Evolutionary conservation across 2,329 filamentous ascomycete species (phyloP).

Genomic region (Tolypocladium ophioglossoides): DNA sequence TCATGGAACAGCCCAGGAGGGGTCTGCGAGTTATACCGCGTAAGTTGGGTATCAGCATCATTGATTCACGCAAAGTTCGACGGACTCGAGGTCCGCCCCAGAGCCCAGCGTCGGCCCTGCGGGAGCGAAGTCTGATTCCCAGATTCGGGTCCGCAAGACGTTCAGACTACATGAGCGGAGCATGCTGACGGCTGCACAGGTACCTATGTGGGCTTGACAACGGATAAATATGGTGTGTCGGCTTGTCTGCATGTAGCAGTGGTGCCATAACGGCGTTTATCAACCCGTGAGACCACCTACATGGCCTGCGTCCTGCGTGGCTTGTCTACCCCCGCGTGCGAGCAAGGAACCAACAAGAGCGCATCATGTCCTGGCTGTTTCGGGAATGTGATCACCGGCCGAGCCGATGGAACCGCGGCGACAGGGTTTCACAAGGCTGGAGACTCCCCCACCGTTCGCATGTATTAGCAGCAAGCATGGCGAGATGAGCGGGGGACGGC

Average conservation of each 20-base stretch:
- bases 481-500: neutral
- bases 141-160: neutral
- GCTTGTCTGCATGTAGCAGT: neutral
- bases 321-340: neutral
- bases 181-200: neutral
- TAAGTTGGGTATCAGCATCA: neutral
- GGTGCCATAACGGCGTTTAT: neutral
- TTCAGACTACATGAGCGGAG: neutral
- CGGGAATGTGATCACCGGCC: neutral
- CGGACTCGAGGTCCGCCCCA: neutral
- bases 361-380: neutral
- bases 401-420: slow-evolving; percentile 1
- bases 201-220: neutral
- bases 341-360: neutral
- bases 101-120: neutral
- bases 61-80: neutral
- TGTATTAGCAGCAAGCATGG: neutral
- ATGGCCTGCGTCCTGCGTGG: too few relatives aligned
- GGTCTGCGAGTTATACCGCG: neutral
- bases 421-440: neutral
- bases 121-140: neutral
- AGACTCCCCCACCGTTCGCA: neutral
- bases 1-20: too few relatives aligned
- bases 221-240: neutral
- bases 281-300: neutral